A percentile compares a stretch with the other conserved stretches of the same genome.
phyloP scores from a whole-genome alignment of 371 early-diverging fungal species.

The Blakeslea trispora region DNA sequence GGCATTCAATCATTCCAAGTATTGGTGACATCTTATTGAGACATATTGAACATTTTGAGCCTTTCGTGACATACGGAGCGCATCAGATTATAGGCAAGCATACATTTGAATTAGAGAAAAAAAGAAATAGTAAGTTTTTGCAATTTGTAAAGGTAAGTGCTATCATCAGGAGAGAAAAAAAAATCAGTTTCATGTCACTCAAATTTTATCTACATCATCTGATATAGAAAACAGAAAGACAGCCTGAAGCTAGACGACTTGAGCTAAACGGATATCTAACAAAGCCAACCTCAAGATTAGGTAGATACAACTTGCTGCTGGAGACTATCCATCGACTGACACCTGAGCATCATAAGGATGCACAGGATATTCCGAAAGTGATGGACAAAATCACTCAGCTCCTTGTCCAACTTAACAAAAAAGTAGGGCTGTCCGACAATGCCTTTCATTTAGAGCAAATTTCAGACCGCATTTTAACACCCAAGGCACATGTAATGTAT shows the following conservation, averaged over 20 bases:
- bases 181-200: background rate
- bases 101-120: slow-evolving; percentile 77
- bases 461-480: slow-evolving; percentile 23
- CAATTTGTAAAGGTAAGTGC: slow-evolving; percentile 71
- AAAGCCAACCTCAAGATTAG: slow-evolving; percentile 84
- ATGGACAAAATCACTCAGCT: slow-evolving; percentile 63
- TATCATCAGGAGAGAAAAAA: background rate
- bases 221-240: slow-evolving; percentile 64
- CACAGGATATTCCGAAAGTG: slow-evolving; percentile 60
- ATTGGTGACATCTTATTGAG: slow-evolving; percentile 85
- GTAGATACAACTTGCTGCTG: slow-evolving; percentile 85
- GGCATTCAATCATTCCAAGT: slow-evolving; percentile 66
- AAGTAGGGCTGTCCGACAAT: slow-evolving; percentile 89
- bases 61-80: slow-evolving; percentile 87
- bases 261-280: slow-evolving; percentile 81
- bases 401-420: slow-evolving; percentile 77
- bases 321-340: slow-evolving; percentile 80
- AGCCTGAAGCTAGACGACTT: slow-evolving; percentile 80
- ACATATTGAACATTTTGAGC: slow-evolving; percentile 71
- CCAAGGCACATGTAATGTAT: slow-evolving; percentile 13
- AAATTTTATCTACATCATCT: background rate
- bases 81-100: slow-evolving; percentile 85
- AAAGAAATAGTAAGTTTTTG: slow-evolving; percentile 64
- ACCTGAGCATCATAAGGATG: slow-evolving; percentile 77
- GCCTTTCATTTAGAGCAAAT: slow-evolving; percentile 62